phyloP scores from a whole-genome alignment of 179 eudicot species.

The Silene coronaria region DNA sequence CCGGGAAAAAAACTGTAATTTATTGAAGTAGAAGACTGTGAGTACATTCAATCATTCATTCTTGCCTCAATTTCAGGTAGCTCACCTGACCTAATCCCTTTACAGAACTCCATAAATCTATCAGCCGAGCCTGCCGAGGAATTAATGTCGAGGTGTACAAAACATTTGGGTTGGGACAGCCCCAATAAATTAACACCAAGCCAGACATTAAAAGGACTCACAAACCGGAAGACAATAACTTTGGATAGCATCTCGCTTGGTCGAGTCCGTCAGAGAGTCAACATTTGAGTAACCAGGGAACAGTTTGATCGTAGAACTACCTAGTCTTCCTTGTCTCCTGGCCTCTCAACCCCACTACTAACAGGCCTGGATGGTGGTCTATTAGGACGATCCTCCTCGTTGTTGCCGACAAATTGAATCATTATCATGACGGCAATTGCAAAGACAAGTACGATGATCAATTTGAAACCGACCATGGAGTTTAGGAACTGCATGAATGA shows the following conservation, averaged over 20 bases:
- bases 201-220: too few species aligned
- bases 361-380: conserved; percentile 29
- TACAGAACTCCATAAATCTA: conserved; percentile 16
- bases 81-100: conserved; percentile 3
- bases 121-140: neutral
- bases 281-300: neutral
- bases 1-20: neutral
- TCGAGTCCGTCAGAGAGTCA: too few species aligned
- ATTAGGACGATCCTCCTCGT: conserved; percentile 45
- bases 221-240: neutral
- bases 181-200: conserved; percentile 12
- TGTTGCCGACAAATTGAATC: conserved; percentile 36
- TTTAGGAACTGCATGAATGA: conserved; percentile 61
- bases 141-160: neutral
- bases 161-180: neutral
- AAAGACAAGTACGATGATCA: conserved; percentile 44
- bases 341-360: conserved; percentile 27
- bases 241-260: too few species aligned
- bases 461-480: conserved; percentile 49
- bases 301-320: neutral
- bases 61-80: neutral
- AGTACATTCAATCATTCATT: neutral
- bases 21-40: neutral
- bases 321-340: conserved; percentile 69
- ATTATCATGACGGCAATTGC: conserved; percentile 42